Base-by-base conservation (phyloP, 208 protist species). In the Trypanosoma avium region DNA sequence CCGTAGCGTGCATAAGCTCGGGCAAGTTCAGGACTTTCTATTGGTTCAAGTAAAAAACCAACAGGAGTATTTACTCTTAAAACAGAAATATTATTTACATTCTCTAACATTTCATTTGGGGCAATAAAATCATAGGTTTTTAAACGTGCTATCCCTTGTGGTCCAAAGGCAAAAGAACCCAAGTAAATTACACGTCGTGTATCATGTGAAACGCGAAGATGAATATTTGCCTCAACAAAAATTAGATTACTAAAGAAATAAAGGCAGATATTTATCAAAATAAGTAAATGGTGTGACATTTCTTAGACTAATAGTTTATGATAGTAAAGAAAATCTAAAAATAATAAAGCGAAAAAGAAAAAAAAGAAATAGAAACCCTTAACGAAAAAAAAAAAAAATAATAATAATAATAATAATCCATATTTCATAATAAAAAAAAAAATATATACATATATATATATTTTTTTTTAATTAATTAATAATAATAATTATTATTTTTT, bases 131-230 rank as follows among this genome's bases (percentile, higher is more conserved):
- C 15, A 0, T 55, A 40, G n/a, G 67, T 35, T 1, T 33, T 9
- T 32, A 77, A 21, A 7, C 35, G 33, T 26, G 66, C 50, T 12
- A 26, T 29, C 13, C 71, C 71, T 13, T 47, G n/a, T 19, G 35
- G 19, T n/a, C 53, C 55, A 38, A 77, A 77, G 42, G 49, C 71
- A 26, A 73, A 77, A 9, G 47, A 38, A 15, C 66, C 66, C 10
- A 77, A 27, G 21, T 69, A 40, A 24, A 77, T 67, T 2, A 75
- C 71, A 21, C 71, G 50, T 13, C 71, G 21, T 7, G 55, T 69
- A 57, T 75, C 71, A 10, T 58, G 42, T 22, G 26, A 15, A 30
- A 77, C 65, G 10, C 43, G 64, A 9, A 77, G 66, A 27, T 63
- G 65, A 59, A 77, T 62, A 46, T 67, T 75, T 12, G 53, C 64